Percentiles rank a stretch among this genome's conserved stretches.
phyloP scores from a whole-genome alignment of 2,329 filamentous ascomycete genomes.

The Pseudogymnoascus destructans region DNA sequence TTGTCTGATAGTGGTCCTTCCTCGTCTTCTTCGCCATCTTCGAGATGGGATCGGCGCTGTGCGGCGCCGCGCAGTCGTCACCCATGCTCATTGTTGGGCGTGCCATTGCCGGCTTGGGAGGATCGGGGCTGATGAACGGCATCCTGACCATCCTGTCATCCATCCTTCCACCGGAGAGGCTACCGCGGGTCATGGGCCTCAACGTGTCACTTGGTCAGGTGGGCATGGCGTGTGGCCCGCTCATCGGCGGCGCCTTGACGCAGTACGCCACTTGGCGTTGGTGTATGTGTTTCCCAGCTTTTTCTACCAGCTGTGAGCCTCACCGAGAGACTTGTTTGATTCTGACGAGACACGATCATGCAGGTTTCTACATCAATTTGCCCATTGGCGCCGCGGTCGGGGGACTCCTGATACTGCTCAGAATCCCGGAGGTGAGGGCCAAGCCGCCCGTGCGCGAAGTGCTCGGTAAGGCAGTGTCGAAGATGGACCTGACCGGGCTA shows the following conservation, averaged over 20 bases:
- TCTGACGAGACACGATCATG: not conserved
- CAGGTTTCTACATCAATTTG: conserved; percentile 28
- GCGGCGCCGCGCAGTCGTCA: conserved; percentile 35
- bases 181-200: not conserved
- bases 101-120: conserved; percentile 38
- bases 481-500: conserved; percentile 26
- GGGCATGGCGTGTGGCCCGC: conserved; percentile 17
- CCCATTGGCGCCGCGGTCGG: conserved; percentile 28
- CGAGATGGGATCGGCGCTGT: conserved; percentile 43
- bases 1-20: not conserved
- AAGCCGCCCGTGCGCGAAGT: not conserved
- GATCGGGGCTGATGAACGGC: conserved; percentile 39
- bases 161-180: conserved; percentile 16
- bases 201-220: not conserved
- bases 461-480: conserved; percentile 1
- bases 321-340: not conserved
- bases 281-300: conserved; percentile 18
- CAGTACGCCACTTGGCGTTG: conserved; percentile 28
- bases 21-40: conserved; percentile 36
- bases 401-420: conserved; percentile 28
- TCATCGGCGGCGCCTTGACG: conserved; percentile 27
- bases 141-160: conserved; percentile 37
- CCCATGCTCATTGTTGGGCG: conserved; percentile 41
- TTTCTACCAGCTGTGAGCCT: not conserved
- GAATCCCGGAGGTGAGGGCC: conserved; percentile 15